Conservation (phyloP, 768 basidiomycete genomes). For the Boletus speciosus region DNA sequence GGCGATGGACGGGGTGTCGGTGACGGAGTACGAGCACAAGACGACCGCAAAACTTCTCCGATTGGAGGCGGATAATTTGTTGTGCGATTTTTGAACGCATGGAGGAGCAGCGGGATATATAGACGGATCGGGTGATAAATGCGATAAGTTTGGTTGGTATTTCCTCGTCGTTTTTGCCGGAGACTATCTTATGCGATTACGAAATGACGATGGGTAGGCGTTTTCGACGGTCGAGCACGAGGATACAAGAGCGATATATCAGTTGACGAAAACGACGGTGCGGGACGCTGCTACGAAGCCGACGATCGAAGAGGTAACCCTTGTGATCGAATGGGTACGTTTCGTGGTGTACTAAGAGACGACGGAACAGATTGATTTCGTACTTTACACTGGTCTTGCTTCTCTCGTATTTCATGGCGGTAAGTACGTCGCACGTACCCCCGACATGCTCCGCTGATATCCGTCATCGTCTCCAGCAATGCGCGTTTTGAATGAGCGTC, state of each 20-base stretch:
- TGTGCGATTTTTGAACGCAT: neutral
- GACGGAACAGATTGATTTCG: neutral
- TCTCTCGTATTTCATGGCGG: neutral
- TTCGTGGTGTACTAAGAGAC: neutral
- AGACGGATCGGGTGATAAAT: neutral
- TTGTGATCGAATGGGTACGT: neutral
- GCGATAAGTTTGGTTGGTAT: neutral
- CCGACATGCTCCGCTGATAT: too few relatives aligned
- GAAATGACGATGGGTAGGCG: neutral
- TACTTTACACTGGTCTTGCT: neutral
- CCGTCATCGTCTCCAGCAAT: neutral
- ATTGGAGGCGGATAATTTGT: neutral
- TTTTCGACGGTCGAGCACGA: neutral
- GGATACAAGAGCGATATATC: neutral
- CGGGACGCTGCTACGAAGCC: neutral
- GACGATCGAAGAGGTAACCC: neutral
- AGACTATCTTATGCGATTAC: neutral
- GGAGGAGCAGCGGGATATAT: neutral
- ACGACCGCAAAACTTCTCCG: neutral
- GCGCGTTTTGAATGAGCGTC: neutral
- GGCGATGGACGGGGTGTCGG: neutral
- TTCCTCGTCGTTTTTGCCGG: neutral
- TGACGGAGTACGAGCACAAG: neutral
- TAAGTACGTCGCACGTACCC: too few relatives aligned
- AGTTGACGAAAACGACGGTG: neutral